Evolutionary conservation across 1,139 yeast genomes (phyloP).

Genomic region (Geotrichum citri-aurantii): DNA sequence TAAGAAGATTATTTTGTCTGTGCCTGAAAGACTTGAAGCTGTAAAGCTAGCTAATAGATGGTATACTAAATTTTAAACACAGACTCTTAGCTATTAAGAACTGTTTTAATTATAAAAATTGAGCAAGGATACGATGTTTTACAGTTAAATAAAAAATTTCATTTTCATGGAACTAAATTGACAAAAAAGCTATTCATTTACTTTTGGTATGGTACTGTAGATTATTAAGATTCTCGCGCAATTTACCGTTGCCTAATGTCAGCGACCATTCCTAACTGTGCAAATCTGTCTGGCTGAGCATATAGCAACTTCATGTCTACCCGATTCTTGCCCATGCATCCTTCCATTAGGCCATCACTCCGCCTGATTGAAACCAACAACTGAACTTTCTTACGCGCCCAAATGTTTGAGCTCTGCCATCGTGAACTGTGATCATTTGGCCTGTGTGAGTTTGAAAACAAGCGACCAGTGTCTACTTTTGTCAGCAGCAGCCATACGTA

Average conservation of each 20-base stretch:
- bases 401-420: not conserved
- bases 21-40: too few species aligned
- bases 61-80: too few species aligned
- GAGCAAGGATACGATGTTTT: too few species aligned
- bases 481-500: constrained; percentile 10
- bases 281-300: not conserved
- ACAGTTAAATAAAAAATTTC: too few species aligned
- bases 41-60: too few species aligned
- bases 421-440: not conserved
- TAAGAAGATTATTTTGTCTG: too few species aligned
- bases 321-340: constrained; percentile 8
- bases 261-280: constrained; percentile 2
- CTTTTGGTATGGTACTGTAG: too few species aligned
- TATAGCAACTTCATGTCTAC: constrained; percentile 5
- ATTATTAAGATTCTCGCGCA: too few species aligned
- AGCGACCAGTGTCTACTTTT: not conserved
- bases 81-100: too few species aligned
- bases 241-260: constrained; percentile 7
- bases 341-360: constrained; percentile 10
- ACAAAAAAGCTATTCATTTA: too few species aligned
- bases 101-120: too few species aligned
- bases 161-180: too few species aligned
- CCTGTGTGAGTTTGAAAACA: not conserved
- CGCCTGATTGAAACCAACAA: constrained; percentile 9
- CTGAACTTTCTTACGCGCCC: not conserved